Base-by-base conservation (phyloP, 148 eudicot species). In the Mesembryanthemum crystallinum region DNA sequence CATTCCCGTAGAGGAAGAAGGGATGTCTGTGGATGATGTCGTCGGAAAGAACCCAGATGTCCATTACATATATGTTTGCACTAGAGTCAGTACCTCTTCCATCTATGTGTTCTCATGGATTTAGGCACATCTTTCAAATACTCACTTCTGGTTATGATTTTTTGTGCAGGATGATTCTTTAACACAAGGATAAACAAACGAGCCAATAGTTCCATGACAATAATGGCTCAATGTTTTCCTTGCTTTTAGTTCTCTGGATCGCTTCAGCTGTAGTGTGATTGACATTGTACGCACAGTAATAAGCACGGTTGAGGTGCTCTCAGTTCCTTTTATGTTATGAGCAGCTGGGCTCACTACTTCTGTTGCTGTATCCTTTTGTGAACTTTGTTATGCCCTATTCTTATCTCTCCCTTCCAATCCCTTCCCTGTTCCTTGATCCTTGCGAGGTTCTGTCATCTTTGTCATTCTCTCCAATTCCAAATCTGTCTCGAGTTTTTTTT, bases 41-140 rank as follows among this genome's bases (percentile, higher is more conserved):
- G 65, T 87, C 15, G 90, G 90, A 61, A 80, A 81, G 81, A 85
- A 80, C 37, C 76, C 87, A 2, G 89, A 93, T 45, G 86, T 91
- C 65, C 98, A 93, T 81, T 93, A 91, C 74, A 89, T 93, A 45
- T 93, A 93, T 75, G 91, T 91, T 24, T 93, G 98, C 77, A 83
- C 74, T 42, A 89, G 87, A 92, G 98, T 91, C 60, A 79, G 88
- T 78, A 14, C 25, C 25, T 47, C 52, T 32, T 43, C 27, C n/a
- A 23, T 24, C 69, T 13, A 7, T 9, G 28, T 35, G 30, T 10
- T 61, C 43, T 29, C 28, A 17, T n/a, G 17, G 35, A 29, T 45
- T 57, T 15, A 18, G 18, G 33, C 18, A 25, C 27, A 28, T 67
- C 0, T 6, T 58, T 12, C 27, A 17, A 25, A 2, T 43, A 17